These are phyloP conservation scores for Nymphaea thermarum DNA, from an alignment of 164 flowering plant genomes.

Conservation along the genomic window DNA sequence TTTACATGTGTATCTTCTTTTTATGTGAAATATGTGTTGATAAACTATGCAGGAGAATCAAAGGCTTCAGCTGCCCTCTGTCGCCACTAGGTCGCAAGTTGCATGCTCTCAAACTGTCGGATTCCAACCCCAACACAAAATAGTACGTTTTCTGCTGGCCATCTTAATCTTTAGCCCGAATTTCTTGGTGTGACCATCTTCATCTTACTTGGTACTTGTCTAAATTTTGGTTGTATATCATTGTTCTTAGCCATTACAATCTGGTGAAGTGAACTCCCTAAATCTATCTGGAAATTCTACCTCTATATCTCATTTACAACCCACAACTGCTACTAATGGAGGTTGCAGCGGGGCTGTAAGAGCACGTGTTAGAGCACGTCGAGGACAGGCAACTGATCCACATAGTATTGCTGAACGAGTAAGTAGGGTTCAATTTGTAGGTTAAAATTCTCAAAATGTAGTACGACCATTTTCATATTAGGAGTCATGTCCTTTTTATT, in stretches of 20 bases:
- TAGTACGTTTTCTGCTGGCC: background rate
- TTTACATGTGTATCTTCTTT: background rate
- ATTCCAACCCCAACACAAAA: conserved; percentile 16
- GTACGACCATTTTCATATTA: background rate
- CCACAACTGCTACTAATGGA: conserved; percentile 7
- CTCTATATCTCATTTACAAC: conserved; percentile 12
- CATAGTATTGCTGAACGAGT: conserved; percentile 66
- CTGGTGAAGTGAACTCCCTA: conserved; percentile 9
- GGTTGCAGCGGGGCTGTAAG: conserved; percentile 17
- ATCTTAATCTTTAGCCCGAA: background rate
- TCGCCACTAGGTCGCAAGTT: conserved; percentile 9
- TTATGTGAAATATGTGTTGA: background rate
- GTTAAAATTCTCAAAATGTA: background rate
- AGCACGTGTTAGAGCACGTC: conserved; percentile 38
- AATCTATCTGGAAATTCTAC: conserved; percentile 9
- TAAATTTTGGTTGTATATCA: background rate
- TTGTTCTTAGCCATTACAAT: conserved; percentile 7
- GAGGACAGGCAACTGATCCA: conserved; percentile 66
- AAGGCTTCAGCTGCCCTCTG: conserved; percentile 8
- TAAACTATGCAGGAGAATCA: conserved; percentile 12
- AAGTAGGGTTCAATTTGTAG: conserved; percentile 4
- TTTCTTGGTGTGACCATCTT: background rate
- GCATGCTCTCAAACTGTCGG: conserved; percentile 7
- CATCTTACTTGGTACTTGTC: background rate
- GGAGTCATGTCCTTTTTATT: background rate